Evolutionary conservation across 169 alveolate species (phyloP).

Genomic region (Cyclospora cayetanensis): DNA sequence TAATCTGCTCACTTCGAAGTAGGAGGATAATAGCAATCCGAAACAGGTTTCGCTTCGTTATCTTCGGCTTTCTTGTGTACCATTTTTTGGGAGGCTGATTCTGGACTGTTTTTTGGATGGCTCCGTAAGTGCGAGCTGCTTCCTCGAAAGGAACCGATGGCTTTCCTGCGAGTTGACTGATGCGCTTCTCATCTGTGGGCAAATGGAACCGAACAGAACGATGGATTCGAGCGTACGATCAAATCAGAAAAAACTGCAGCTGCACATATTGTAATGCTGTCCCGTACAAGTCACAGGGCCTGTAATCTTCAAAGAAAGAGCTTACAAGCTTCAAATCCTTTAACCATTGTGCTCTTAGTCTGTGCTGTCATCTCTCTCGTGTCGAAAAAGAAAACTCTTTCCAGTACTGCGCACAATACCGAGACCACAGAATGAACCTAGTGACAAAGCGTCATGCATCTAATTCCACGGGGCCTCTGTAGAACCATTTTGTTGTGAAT

Average conservation of each 20-base stretch:
- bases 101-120: neutral
- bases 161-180: neutral
- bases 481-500: too few relatives aligned
- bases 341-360: neutral
- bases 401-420: neutral
- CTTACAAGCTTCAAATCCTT: neutral
- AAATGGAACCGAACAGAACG: neutral
- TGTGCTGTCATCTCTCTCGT: slow-evolving; percentile 17
- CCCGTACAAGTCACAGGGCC: too few relatives aligned
- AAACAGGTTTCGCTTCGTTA: neutral
- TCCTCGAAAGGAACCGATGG: neutral
- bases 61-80: neutral
- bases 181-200: neutral
- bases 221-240: neutral
- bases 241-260: neutral
- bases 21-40: neutral
- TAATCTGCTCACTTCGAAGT: neutral
- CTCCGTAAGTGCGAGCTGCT: neutral
- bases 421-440: too few relatives aligned
- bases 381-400: neutral
- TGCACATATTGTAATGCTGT: neutral
- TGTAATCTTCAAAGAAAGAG: neutral
- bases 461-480: too few relatives aligned
- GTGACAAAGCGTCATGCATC: too few relatives aligned
- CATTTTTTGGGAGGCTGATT: neutral